A percentile compares a stretch with the other conserved stretches of the same genome.
phyloP scores from a whole-genome alignment of 257 asterid species.

The Nicotiana sylvestris region DNA sequence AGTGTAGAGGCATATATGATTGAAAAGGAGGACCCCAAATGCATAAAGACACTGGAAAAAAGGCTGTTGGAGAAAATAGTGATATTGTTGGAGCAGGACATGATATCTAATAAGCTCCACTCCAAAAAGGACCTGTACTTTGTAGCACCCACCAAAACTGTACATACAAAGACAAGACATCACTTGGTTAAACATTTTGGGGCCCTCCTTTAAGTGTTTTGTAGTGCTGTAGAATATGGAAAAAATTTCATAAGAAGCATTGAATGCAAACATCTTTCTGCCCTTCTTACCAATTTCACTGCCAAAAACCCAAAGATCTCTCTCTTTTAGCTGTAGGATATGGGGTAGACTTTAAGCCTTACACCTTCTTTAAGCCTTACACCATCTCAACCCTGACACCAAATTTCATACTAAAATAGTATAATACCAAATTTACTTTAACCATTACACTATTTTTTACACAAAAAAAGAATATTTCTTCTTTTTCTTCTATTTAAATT shows the following conservation, averaged over 20 bases:
- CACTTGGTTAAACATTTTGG: conserved; percentile 3
- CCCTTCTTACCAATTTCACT: background rate
- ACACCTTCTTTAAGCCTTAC: too few relatives aligned
- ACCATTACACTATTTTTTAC: too few relatives aligned
- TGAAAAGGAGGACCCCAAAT: conserved; percentile 23
- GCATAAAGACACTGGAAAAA: conserved; percentile 37
- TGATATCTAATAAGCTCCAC: conserved; percentile 14
- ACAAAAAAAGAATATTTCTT: too few relatives aligned
- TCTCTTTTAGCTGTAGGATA: background rate
- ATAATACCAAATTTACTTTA: too few relatives aligned
- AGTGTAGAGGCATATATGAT: conserved; percentile 10
- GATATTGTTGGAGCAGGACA: conserved; percentile 14
- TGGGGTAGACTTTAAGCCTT: too few relatives aligned
- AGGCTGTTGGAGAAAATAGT: conserved; percentile 29
- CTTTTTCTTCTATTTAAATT: too few relatives aligned
- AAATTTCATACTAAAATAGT: too few relatives aligned
- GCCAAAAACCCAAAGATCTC: background rate
- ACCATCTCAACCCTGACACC: too few relatives aligned
- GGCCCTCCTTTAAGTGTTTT: background rate
- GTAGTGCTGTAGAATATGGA: background rate
- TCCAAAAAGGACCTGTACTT: conserved; percentile 14
- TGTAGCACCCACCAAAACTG: conserved; percentile 3
- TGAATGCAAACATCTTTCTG: background rate
- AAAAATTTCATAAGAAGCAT: background rate
- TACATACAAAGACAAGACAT: background rate